Evolutionary conservation across 2,329 filamentous ascomycete species (phyloP), one percentile per base, ranked within the genome.

Genomic region (Cercospora sp.): DNA sequence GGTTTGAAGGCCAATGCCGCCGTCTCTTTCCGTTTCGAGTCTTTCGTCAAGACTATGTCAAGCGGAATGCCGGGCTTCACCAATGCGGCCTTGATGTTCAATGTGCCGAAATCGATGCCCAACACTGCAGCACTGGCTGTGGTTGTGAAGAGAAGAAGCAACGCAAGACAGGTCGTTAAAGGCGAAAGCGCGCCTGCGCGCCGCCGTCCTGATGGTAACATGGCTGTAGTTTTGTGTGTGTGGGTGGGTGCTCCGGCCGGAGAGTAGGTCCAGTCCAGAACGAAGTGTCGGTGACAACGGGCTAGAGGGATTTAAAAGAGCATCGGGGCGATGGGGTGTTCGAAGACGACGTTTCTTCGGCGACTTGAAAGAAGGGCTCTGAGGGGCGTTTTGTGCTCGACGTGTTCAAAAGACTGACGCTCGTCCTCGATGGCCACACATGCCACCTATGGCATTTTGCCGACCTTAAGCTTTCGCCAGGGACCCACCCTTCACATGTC

Each of bases 11-110:
- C 91, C 74, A 99, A 89, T 51, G 93, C 94, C 1, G 94, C 92
- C 26, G 87, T 88, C 80, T 99, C 95, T 85, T 99, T 99, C 77
- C 95, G 91, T 80, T 97, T 92, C 32, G 95, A 97, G 82, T 99
- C 95, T 80, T 98, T 99, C 32, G 94, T 97, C 66, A 97, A 87
- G 79, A 99, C 94, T 73, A 99, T 98, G 74, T 99, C 95, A 78
- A 99, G 92, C 10, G 95, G 95, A 63, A 97, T 94, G 69, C 95
- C 95, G 2, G 95, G 95, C 83, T 98, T 98, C 70, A 99, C 94
- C 51, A 99, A 88, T 13, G 92, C 90, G 30, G 94, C 94, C 84
- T 98, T 99, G 83, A 99, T 91, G 82, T 97, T 97, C 80, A 97
- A 93, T 66, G 95, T 97, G 74, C 95, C 95, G 65, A 99, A 86